phyloP scores from a whole-genome alignment of 2,329 filamentous ascomycete genomes.

The Phaeosphaeria sp. region DNA sequence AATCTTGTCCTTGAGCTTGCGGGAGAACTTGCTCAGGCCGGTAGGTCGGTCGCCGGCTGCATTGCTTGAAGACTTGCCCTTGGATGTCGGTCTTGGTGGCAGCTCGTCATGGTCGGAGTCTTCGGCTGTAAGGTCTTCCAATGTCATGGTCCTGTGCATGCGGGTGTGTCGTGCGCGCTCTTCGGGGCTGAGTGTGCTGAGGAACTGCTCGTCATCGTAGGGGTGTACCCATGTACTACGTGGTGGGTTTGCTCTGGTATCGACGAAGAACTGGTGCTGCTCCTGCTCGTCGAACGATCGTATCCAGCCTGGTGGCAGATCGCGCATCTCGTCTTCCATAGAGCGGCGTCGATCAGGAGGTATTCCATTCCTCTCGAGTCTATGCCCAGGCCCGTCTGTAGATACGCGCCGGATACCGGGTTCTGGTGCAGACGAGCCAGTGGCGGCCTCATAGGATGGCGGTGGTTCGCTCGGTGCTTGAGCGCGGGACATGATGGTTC shows the following conservation, averaged over 20 bases:
- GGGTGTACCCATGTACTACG: conserved; percentile 68
- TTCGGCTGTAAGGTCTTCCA: conserved; percentile 57
- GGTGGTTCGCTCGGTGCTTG: conserved; percentile 37
- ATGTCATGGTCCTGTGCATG: conserved; percentile 44
- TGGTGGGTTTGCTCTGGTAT: conserved; percentile 62
- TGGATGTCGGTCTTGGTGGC: conserved; percentile 15
- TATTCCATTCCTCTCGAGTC: conserved; percentile 59
- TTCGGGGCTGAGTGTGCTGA: conserved; percentile 55
- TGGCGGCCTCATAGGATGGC: conserved; percentile 44
- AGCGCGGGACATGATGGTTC: conserved; percentile 26
- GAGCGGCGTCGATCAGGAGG: conserved; percentile 60
- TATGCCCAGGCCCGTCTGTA: conserved; percentile 36
- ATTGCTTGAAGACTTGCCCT: conserved; percentile 7
- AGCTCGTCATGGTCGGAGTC: conserved; percentile 41
- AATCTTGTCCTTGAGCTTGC: conserved; percentile 66
- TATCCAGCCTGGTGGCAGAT: conserved; percentile 64
- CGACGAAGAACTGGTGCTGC: conserved; percentile 69
- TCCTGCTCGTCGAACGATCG: conserved; percentile 61
- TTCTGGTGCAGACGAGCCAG: conserved; percentile 25
- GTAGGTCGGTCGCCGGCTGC: conserved; percentile 29
- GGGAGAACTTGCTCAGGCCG: conserved; percentile 56
- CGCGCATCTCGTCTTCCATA: conserved; percentile 67
- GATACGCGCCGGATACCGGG: conserved; percentile 36
- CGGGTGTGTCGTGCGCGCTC: conserved; percentile 58
- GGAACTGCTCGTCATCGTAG: conserved; percentile 64